A percentile compares a stretch with the other conserved stretches of the same genome.
Conservation (phyloP, 208 protist genomes). For the Borovskyia barvae region DNA sequence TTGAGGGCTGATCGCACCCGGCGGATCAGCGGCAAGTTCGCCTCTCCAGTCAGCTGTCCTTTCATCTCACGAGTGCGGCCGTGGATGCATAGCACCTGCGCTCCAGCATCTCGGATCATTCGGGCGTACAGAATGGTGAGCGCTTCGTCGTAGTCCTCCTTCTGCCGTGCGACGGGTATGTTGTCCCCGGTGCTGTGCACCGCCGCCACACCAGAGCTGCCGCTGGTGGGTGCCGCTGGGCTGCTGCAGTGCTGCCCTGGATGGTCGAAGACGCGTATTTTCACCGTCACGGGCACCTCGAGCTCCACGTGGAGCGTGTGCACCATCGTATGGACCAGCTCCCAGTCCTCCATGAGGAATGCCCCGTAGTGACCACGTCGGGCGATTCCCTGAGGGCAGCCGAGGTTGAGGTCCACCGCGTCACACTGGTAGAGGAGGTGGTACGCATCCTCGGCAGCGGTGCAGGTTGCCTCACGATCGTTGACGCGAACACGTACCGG, state of each 20-base stretch:
- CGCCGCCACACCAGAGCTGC: background rate
- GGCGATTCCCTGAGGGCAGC: conserved; percentile 93
- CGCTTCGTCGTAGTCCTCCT: conserved; percentile 47
- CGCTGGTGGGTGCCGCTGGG: background rate
- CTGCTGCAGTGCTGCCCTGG: background rate
- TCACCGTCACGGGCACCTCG: conserved; percentile 88
- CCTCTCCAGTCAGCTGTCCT: conserved; percentile 58
- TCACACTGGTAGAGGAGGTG: conserved; percentile 61
- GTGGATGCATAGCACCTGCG: conserved; percentile 82
- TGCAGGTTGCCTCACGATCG: background rate
- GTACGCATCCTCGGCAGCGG: background rate
- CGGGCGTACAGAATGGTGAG: conserved; percentile 84
- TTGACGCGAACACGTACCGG: background rate
- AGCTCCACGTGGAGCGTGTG: conserved; percentile 82
- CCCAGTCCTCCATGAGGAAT: conserved; percentile 92
- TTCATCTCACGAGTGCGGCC: conserved; percentile 86
- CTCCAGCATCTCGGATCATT: conserved; percentile 84
- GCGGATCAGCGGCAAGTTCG: conserved; percentile 72
- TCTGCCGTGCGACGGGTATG: background rate
- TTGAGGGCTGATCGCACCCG: conserved; percentile 43
- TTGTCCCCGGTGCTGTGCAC: background rate
- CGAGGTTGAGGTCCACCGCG: conserved; percentile 90
- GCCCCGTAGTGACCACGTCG: conserved; percentile 88
- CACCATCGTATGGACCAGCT: conserved; percentile 77
- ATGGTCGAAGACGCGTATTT: conserved; percentile 88